Evolutionary conservation across 345 rosid genomes (phyloP).

Genomic region (Heritiera littoralis): DNA sequence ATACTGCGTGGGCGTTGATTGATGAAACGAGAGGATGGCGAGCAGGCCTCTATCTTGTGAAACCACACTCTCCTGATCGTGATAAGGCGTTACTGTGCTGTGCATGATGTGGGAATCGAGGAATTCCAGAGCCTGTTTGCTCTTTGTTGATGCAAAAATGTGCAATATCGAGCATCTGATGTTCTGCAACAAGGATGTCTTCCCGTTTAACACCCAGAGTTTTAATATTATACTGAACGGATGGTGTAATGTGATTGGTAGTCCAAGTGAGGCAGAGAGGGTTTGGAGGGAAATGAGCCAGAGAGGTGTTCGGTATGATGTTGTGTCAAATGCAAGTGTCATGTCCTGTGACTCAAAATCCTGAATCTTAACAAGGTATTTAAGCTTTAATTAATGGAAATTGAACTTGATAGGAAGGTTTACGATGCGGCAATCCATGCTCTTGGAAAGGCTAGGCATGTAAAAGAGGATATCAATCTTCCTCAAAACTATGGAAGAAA

Average conservation of each 20-base stretch:
- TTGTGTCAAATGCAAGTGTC: slow-evolving; percentile 66
- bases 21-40: slow-evolving; percentile 73
- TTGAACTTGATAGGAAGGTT: slow-evolving; percentile 82
- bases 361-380: slow-evolving; percentile 68
- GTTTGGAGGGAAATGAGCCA: slow-evolving; percentile 83
- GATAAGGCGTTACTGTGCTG: slow-evolving; percentile 87
- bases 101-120: slow-evolving; percentile 60
- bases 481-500: slow-evolving; percentile 73
- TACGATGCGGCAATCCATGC: slow-evolving; percentile 80
- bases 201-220: slow-evolving; percentile 69
- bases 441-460: slow-evolving; percentile 69
- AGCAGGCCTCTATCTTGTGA: slow-evolving; percentile 55
- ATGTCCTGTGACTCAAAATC: slow-evolving; percentile 81
- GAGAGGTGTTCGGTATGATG: slow-evolving; percentile 60
- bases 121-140: slow-evolving; percentile 91
- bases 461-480: slow-evolving; percentile 60
- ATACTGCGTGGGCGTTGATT: slow-evolving; percentile 82
- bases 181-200: slow-evolving; percentile 63
- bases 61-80: slow-evolving; percentile 75
- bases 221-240: slow-evolving; percentile 83
- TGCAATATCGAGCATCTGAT: slow-evolving; percentile 87
- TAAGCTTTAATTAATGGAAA: slow-evolving; percentile 52
- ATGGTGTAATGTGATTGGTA: slow-evolving; percentile 83
- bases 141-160: slow-evolving; percentile 88
- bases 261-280: slow-evolving; percentile 71